Evolutionary conservation across 495 filamentous ascomycete species (phyloP), one percentile per base, ranked within the genome.

Genomic region (Neurospora pannonica): DNA sequence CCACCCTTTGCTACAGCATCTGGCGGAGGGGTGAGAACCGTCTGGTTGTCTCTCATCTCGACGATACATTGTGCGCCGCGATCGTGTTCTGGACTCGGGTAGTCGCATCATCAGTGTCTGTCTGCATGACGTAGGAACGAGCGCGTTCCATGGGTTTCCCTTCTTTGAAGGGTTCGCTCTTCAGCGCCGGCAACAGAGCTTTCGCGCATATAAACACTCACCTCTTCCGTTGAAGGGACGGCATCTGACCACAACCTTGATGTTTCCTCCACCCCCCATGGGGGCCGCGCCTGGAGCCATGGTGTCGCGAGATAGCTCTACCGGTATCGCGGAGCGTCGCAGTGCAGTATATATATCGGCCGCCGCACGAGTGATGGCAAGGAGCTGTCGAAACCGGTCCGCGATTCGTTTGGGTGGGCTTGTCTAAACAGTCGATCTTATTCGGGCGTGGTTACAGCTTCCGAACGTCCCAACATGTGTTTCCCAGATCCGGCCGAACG

Each of bases 191-290:
- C 70, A 70, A 69, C 24, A 71, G 31, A 39, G 24, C 48, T 21
- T 19, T 70, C 40, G 75, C 76, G 75, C 72, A 80, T 71, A 77
- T 19, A 34, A 19, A 36, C 70, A 80, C 90, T 83, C 85, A 95
- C 95, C 95, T 94, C 95, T 91, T 77, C 88, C 88, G 83, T 97
- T 97, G 83, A 97, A 98, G 38, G 95, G 94, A 80, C 95, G 90
- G 74, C 91, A 88, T 84, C 96, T 90, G 85, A 99, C 96, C 88
- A 99, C 96, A 86, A 99, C 96, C 92, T 98, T 99, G 83, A 99
- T 99, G 82, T 99, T 99, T 83, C 96, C 96, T 84, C 96, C 96
- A 82, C 92, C 75, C 72, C 79, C 78, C 24, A 75, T 69, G 73
- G 78, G 74, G 70, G 72, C 70, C 71, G 74, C 92, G 74, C 85